Evolutionary conservation across 2,329 filamentous ascomycete species (phyloP).

Genomic region (Aureobasidium sp.): DNA sequence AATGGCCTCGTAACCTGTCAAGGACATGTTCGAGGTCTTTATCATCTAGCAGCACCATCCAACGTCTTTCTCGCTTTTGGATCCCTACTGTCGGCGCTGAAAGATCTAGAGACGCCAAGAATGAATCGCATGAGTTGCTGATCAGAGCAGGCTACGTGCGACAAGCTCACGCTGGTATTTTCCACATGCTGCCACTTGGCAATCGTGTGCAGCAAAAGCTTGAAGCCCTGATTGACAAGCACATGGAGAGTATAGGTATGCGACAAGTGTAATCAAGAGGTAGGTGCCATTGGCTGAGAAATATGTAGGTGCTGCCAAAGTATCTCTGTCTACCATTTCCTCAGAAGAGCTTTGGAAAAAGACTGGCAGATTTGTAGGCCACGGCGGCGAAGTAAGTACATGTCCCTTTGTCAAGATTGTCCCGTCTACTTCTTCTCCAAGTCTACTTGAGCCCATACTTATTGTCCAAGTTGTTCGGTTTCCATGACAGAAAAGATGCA

Average conservation of each 20-base stretch:
- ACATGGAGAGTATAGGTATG: slow-evolving; percentile 71
- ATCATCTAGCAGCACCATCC: slow-evolving; percentile 2
- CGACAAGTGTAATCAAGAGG: background rate
- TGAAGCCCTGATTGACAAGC: slow-evolving; percentile 74
- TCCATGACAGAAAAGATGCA: slow-evolving; percentile 69
- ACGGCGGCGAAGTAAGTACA: slow-evolving; percentile 59
- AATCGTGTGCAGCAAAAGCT: slow-evolving; percentile 83
- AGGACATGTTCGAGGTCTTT: background rate
- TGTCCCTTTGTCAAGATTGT: background rate
- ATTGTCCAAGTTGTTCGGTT: slow-evolving; percentile 61
- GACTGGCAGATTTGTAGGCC: slow-evolving; percentile 71
- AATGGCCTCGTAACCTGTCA: background rate
- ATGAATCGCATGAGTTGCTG: slow-evolving; percentile 39
- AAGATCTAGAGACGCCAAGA: slow-evolving; percentile 43
- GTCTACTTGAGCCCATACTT: slow-evolving; percentile 2
- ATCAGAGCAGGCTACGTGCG: slow-evolving; percentile 41
- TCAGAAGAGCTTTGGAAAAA: slow-evolving; percentile 76
- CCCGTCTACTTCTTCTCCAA: background rate
- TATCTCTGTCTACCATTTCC: slow-evolving; percentile 78
- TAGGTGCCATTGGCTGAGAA: slow-evolving; percentile 2
- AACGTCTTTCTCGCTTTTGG: slow-evolving; percentile 56
- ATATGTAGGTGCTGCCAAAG: slow-evolving; percentile 62
- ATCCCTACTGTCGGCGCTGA: slow-evolving; percentile 65
- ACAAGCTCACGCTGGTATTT: slow-evolving; percentile 76
- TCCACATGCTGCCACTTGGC: slow-evolving; percentile 84